These are phyloP conservation scores for Syzygium malaccense DNA, from an alignment of 441 rosid species.

Conservation along the genomic window DNA sequence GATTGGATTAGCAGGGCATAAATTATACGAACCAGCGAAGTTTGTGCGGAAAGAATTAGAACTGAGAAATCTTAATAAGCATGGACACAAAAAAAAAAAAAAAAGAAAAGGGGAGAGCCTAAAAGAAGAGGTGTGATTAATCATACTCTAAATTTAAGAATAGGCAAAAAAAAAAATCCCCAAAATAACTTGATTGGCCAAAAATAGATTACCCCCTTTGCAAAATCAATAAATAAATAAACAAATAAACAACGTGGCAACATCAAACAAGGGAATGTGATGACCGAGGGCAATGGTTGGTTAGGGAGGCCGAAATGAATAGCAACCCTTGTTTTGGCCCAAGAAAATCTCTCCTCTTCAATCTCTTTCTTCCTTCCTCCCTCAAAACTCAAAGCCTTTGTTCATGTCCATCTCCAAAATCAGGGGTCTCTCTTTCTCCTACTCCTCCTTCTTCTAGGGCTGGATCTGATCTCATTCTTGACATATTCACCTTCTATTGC, in stretches of 20 bases:
- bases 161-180: not conserved
- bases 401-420: not conserved
- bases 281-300: not conserved
- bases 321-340: slow-evolving; percentile 2
- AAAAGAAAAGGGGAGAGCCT: not conserved
- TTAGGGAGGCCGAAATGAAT: not conserved
- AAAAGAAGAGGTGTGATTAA: not conserved
- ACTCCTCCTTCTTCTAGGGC: not conserved
- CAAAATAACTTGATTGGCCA: not conserved
- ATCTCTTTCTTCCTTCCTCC: not conserved
- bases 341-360: slow-evolving; percentile 12
- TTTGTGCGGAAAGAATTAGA: not conserved
- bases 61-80: not conserved
- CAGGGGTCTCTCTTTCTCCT: not conserved
- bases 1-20: not conserved
- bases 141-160: not conserved
- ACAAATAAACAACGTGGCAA: not conserved
- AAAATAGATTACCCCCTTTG: not conserved
- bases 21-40: not conserved
- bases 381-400: not conserved
- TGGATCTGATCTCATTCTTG: not conserved
- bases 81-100: no score
- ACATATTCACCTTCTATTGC: not conserved
- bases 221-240: not conserved
- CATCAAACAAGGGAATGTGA: not conserved